Base-by-base conservation (phyloP, 1,284 basidiomycete species). In the Laetiporus sulphureus region DNA sequence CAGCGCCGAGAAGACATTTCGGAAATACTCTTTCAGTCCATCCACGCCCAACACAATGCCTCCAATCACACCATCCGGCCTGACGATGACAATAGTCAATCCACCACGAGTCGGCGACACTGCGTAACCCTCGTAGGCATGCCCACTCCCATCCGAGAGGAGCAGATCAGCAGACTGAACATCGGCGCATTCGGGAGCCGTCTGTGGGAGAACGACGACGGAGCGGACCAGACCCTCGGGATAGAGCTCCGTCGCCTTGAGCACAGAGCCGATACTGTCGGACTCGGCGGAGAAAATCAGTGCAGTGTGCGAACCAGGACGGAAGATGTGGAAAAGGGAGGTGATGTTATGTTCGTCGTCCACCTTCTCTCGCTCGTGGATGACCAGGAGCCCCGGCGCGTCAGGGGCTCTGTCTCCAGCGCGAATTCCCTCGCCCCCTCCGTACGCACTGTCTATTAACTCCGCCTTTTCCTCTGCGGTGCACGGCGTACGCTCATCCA, bases 331-430 rank as follows among this genome's bases (percentile, higher is more conserved):
- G 44, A 56, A 52, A 20, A 48, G 20, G 2, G 32, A 46, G 6
- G 42, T 47, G 16, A 40, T 22, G 21, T 39, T 48, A 10, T 23
- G 34, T 15, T 18, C 16, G 4, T 13, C 13, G n/a, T 40, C 32
- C 5, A n/a, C 34, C n/a, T n/a, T n/a, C n/a, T n/a, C n/a, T n/a
- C n/a, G 12, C 15, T 40, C 30, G 4, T 35, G 31, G 18, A 46
- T 41, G 12, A 46, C 42, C 25, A 52, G 36, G 5, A 72, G 54
- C 5, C 52, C 61, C 6, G 68, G 59, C 1, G 71, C 65, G 22
- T 72, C 65, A 0, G 70, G 71, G 11, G 71, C 69, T 25, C 70
- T 54, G 45, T 75, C 71, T 1, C 71, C 72, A 1, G 69, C 71
- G n/a, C 63, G 59, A 6, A 50, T 51, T 10, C 46, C 38, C 8